Percentiles rank a stretch among this genome's conserved stretches.
phyloP scores from a whole-genome alignment of 2,329 filamentous ascomycete genomes.

The Pseudogymnoascus sp. region DNA sequence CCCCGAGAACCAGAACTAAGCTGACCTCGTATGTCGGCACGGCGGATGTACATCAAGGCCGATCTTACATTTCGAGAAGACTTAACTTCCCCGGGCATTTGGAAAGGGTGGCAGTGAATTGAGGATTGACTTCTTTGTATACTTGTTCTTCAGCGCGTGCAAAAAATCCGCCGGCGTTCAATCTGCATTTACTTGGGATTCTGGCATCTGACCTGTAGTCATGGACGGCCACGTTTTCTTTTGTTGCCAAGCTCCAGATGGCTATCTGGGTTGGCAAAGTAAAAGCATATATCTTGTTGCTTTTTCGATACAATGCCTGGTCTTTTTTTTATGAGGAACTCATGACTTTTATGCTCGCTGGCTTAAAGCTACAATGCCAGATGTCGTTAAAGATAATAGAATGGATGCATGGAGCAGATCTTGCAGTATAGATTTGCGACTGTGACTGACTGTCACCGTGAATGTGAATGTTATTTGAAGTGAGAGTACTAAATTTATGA shows the following conservation, averaged over 20 bases:
- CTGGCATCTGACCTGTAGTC: slow-evolving; percentile 10
- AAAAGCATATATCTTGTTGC: slow-evolving; percentile 7
- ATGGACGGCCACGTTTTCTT: slow-evolving; percentile 7
- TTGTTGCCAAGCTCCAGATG: slow-evolving; percentile 3
- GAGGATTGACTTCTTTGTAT: slow-evolving; percentile 15
- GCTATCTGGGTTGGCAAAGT: slow-evolving; percentile 10
- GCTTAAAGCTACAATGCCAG: slow-evolving; percentile 11
- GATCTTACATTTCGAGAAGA: slow-evolving; percentile 18
- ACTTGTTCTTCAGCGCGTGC: slow-evolving; percentile 12
- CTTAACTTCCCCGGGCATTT: slow-evolving; percentile 13
- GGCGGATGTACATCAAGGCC: slow-evolving; percentile 17
- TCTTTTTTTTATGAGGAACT: slow-evolving; percentile 4
- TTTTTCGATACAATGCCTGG: slow-evolving; percentile 4
- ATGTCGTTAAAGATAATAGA: slow-evolving; percentile 10
- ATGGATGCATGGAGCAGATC: slow-evolving; percentile 6
- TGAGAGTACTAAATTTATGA: neutral
- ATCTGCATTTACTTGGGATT: slow-evolving; percentile 12
- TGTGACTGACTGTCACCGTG: too few relatives aligned
- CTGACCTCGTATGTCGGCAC: slow-evolving; percentile 10
- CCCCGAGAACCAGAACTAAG: slow-evolving; percentile 58
- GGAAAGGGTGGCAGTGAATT: slow-evolving; percentile 13
- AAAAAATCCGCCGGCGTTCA: slow-evolving; percentile 12
- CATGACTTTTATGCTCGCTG: slow-evolving; percentile 11
- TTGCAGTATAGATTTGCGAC: neutral
- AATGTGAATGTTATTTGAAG: neutral